Evolutionary conservation across 2,329 filamentous ascomycete genomes (phyloP).

Genomic region (Stachybotrys chartarum): DNA sequence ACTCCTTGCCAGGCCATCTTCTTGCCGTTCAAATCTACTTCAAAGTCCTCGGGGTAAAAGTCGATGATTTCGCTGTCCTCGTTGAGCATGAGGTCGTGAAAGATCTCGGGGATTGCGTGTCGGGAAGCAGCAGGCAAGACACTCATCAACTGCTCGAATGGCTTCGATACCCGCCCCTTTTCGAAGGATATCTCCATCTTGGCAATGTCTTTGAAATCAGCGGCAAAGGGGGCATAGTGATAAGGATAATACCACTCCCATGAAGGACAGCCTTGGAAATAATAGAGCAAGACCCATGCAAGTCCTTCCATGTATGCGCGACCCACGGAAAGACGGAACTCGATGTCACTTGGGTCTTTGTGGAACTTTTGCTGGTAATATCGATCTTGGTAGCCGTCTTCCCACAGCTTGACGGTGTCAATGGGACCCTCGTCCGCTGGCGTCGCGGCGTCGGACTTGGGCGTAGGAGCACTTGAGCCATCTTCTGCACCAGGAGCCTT

Average conservation of each 20-base stretch:
- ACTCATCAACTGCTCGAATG: conserved; percentile 97
- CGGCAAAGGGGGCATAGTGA: conserved; percentile 95
- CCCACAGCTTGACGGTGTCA: conserved; percentile 88
- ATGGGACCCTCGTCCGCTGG: conserved; percentile 57
- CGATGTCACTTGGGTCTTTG: conserved; percentile 70
- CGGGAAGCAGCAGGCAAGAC: conserved; percentile 90
- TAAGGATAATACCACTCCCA: conserved; percentile 99
- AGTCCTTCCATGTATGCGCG: conserved; percentile 90
- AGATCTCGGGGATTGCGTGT: conserved; percentile 80
- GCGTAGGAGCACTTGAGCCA: background rate
- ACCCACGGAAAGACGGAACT: conserved; percentile 84
- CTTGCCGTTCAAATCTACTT: conserved; percentile 91
- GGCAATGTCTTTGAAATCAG: conserved; percentile 80
- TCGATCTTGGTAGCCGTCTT: conserved; percentile 87
- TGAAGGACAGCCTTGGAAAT: conserved; percentile 95
- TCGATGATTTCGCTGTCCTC: conserved; percentile 88
- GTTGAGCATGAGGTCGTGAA: conserved; percentile 85
- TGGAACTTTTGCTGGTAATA: conserved; percentile 98
- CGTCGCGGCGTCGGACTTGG: conserved; percentile 48
- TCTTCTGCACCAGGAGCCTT: conserved; percentile 65
- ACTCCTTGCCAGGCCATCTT: conserved; percentile 99
- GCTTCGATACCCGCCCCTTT: conserved; percentile 77
- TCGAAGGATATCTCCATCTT: conserved; percentile 76
- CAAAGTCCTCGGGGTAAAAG: conserved; percentile 94
- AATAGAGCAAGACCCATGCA: conserved; percentile 92